These are phyloP conservation scores for Mycena filopes DNA, from an alignment of 768 basidiomycete genomes.

Conservation along the genomic window DNA sequence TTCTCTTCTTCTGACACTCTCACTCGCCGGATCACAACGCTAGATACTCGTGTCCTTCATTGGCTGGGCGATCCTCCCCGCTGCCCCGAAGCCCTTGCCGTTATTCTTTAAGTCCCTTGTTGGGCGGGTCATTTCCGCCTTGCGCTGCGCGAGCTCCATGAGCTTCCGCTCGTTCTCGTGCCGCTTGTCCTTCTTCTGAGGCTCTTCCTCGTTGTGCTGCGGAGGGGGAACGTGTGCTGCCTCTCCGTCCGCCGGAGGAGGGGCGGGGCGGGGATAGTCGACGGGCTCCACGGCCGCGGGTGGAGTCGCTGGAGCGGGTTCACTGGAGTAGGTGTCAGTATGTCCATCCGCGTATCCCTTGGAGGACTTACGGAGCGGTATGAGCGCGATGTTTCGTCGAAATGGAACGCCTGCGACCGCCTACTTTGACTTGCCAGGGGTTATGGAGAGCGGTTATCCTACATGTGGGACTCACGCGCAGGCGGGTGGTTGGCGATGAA, in stretches of 20 bases:
- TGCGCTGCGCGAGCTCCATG: conserved; percentile 56
- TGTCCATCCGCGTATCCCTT: neutral
- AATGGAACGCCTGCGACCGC: conserved; percentile 56
- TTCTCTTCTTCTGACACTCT: neutral
- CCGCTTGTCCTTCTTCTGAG: conserved; percentile 61
- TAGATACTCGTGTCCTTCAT: conserved; percentile 33
- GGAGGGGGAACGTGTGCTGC: conserved; percentile 46
- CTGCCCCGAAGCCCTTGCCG: conserved; percentile 52
- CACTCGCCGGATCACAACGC: no score
- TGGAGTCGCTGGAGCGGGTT: conserved; percentile 24
- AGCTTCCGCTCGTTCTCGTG: conserved; percentile 57
- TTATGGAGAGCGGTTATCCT: neutral
- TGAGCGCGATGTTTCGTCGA: conserved; percentile 52
- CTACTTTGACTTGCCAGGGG: conserved; percentile 47
- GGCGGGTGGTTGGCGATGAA: conserved; percentile 54
- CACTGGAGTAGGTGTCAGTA: conserved; percentile 19
- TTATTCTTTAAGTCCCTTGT: conserved; percentile 51
- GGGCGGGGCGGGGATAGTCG: conserved; percentile 67
- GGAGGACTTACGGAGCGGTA: conserved; percentile 39
- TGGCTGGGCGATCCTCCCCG: conserved; percentile 68
- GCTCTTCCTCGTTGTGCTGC: conserved; percentile 59
- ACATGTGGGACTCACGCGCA: conserved; percentile 51
- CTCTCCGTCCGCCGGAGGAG: conserved; percentile 41
- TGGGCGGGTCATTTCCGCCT: conserved; percentile 59
- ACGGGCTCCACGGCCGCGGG: conserved; percentile 38